Percentiles rank a stretch among this genome's conserved stretches.
phyloP scores from a whole-genome alignment of 805 yeast species.

The Kodamaea neixiangensis region DNA sequence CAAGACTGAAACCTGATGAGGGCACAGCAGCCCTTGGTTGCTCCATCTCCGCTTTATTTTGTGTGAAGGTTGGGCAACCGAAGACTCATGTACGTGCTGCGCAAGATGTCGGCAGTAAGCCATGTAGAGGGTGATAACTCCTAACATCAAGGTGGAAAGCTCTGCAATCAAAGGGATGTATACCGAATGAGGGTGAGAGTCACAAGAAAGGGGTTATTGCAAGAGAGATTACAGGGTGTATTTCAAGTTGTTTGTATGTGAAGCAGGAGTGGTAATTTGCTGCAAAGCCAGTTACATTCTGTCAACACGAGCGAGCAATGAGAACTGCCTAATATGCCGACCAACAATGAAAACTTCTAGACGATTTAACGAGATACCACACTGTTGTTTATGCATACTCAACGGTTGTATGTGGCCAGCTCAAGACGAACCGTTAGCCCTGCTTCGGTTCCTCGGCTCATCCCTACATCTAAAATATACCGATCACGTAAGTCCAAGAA shows the following conservation, averaged over 20 bases:
- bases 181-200: background rate
- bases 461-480: conserved; percentile 21
- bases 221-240: background rate
- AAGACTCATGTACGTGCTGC: background rate
- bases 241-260: background rate
- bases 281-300: background rate
- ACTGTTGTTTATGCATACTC: too few relatives aligned
- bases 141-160: background rate
- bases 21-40: background rate
- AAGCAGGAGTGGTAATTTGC: background rate
- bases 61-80: background rate
- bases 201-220: background rate
- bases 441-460: background rate
- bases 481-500: conserved; percentile 37
- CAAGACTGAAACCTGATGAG: background rate
- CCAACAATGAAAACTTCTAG: too few relatives aligned
- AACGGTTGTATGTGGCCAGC: too few relatives aligned
- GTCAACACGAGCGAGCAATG: too few relatives aligned
- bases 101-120: background rate
- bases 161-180: background rate
- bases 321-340: too few relatives aligned
- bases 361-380: too few relatives aligned
- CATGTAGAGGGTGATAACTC: background rate
- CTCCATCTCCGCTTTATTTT: background rate
- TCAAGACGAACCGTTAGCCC: too few relatives aligned